Evolutionary conservation across 495 filamentous ascomycete genomes (phyloP).

Genomic region (Geoglossum glabrum): DNA sequence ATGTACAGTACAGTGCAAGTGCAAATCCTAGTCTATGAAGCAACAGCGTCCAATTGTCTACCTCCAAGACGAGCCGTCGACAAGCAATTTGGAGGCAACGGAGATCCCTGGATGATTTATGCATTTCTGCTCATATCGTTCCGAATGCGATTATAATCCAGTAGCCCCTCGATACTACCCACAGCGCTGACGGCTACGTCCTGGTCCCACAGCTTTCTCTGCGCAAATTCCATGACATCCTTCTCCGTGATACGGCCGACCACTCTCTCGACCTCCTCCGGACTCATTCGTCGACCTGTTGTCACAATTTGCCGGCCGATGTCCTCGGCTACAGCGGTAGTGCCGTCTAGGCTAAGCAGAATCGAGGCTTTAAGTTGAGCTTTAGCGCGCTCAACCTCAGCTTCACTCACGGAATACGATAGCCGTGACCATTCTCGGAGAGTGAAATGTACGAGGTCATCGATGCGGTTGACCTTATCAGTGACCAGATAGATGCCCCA

Average conservation of each 20-base stretch:
- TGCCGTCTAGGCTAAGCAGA: conserved; percentile 89
- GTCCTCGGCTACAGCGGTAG: conserved; percentile 91
- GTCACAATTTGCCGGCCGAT: conserved; percentile 97
- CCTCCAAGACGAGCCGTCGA: background rate
- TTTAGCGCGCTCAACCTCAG: conserved; percentile 96
- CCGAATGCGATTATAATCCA: conserved; percentile 80
- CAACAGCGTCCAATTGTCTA: background rate
- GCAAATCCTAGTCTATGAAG: background rate
- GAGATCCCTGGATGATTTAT: conserved; percentile 9
- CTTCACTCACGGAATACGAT: conserved; percentile 60
- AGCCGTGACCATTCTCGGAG: conserved; percentile 96
- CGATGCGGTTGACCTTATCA: conserved; percentile 65
- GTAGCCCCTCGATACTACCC: conserved; percentile 70
- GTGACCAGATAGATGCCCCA: conserved; percentile 99
- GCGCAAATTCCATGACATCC: conserved; percentile 90
- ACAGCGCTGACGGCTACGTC: conserved; percentile 86
- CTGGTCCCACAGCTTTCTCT: conserved; percentile 85
- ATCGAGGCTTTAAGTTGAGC: conserved; percentile 97
- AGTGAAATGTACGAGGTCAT: conserved; percentile 94
- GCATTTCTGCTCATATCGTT: conserved; percentile 77
- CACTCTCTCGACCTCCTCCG: conserved; percentile 83
- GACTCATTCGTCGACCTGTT: conserved; percentile 73
- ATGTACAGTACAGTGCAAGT: no score
- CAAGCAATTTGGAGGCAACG: background rate
- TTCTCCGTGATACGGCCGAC: conserved; percentile 80